Evolutionary conservation across 2,329 filamentous ascomycete species (phyloP).

Genomic region (Clarireedia monteithiana): DNA sequence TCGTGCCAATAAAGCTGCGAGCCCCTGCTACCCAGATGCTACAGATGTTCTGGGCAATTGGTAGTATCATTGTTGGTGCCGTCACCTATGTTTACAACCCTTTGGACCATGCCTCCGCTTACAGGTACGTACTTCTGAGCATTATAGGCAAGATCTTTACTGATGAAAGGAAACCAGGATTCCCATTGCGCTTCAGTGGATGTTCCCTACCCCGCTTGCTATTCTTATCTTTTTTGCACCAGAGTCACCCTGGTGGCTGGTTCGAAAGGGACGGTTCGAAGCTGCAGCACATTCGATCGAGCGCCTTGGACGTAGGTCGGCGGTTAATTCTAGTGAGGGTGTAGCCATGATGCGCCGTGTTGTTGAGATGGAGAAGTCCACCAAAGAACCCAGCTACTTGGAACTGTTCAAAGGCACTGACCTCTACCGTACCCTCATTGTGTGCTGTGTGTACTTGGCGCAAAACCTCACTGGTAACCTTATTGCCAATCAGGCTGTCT

Average conservation of each 20-base stretch:
- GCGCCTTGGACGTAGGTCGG: slow-evolving; percentile 32
- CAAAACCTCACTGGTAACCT: slow-evolving; percentile 55
- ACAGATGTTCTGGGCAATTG: slow-evolving; percentile 62
- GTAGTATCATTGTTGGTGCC: slow-evolving; percentile 50
- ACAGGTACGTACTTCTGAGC: slow-evolving; percentile 32
- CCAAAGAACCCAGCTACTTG: slow-evolving; percentile 38
- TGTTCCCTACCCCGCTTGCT: slow-evolving; percentile 43
- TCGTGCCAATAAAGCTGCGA: slow-evolving; percentile 50
- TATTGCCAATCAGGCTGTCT: slow-evolving; percentile 55
- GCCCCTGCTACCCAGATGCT: slow-evolving; percentile 54
- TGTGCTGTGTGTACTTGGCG: slow-evolving; percentile 49
- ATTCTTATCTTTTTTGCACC: slow-evolving; percentile 41
- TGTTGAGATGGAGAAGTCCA: slow-evolving; percentile 43
- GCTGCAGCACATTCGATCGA: slow-evolving; percentile 33
- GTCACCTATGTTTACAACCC: slow-evolving; percentile 47
- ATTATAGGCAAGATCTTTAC: slow-evolving; percentile 21
- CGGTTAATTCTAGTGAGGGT: slow-evolving; percentile 38
- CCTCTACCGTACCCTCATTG: slow-evolving; percentile 46
- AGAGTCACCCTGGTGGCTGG: slow-evolving; percentile 43
- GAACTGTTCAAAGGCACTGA: slow-evolving; percentile 50
- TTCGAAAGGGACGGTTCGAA: slow-evolving; percentile 35
- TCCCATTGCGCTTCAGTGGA: slow-evolving; percentile 45
- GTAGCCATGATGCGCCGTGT: slow-evolving; percentile 51
- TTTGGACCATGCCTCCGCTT: slow-evolving; percentile 28
- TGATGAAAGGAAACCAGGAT: slow-evolving; percentile 34